Evolutionary conservation across 2,329 filamentous ascomycete species (phyloP), one percentile per base, ranked within the genome.

Genomic region (Xylariales sp.): DNA sequence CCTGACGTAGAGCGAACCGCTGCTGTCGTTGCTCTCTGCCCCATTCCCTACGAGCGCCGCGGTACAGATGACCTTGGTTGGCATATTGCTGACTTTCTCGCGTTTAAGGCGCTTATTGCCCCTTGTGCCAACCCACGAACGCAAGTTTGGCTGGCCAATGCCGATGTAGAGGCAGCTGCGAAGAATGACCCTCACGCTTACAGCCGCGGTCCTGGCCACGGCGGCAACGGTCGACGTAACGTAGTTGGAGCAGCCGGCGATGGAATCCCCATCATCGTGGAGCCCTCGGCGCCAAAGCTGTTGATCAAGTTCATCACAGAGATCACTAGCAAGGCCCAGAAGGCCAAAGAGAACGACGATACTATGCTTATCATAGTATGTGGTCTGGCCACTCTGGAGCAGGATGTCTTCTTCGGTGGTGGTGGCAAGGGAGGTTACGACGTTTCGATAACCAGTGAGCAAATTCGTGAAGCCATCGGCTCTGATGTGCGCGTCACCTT

Each of bases 41-140:
- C 55, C 12, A 52, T 61, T 1, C 49, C 58, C 5, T n/a, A 38
- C 5, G 43, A 51, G 0, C 45, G 46, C 29, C 50, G 53, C 10
- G 51, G 44, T 20, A 49, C 46, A 20, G 35, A 54, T 15, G 48
- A 58, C 22, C 45, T 55, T 6, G 58, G 57, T 12, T 58, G 53
- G 51, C 54, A 59, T 29, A 40, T 61, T 18, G 33, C 51, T 10
- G 53, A 58, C 36, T 60, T 58, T 38, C 38, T 61, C 2, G 56
- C 57, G 5, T 56, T 54, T 40, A 57, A 51, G 44, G 38, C 51
- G 1, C 49, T 61, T 7, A 40, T 60, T n/a, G 43, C 46, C 19
- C 46, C 46, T 11, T 34, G 49, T 3, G 46, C 46, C 3, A 38
- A 45, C 4, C 39, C 42, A 4, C 44, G 38, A 5, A 29, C 52